A percentile compares a stretch with the other conserved stretches of the same genome.
Evolutionary conservation across 495 filamentous ascomycete species (phyloP).

Genomic region (Apodospora peruviana): DNA sequence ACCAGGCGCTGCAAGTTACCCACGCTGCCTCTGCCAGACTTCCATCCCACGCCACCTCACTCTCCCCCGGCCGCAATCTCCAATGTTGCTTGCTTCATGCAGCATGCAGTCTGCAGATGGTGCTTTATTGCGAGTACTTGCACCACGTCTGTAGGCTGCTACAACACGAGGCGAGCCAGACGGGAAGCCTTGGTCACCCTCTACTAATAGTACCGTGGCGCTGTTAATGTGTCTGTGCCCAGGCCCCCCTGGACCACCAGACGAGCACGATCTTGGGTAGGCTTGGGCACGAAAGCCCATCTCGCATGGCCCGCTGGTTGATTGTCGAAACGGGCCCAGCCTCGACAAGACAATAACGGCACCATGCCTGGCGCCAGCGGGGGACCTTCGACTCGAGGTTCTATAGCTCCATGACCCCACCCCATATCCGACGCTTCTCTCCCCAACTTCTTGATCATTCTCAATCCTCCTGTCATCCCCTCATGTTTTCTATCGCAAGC

Average conservation of each 20-base stretch:
- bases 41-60: no score
- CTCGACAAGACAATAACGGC: slow-evolving; percentile 1
- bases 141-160: not conserved
- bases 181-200: not conserved
- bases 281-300: slow-evolving; percentile 17
- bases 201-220: not conserved
- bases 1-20: no score
- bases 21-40: no score
- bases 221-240: not conserved
- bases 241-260: not conserved
- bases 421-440: slow-evolving; percentile 23
- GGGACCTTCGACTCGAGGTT: slow-evolving; percentile 8
- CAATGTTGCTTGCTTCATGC: not conserved
- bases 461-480: slow-evolving; percentile 4
- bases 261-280: slow-evolving; percentile 11
- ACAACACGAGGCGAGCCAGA: not conserved
- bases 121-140: slow-evolving; percentile 1
- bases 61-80: not conserved
- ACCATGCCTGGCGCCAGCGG: slow-evolving; percentile 2
- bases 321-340: slow-evolving; percentile 3
- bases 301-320: slow-evolving; percentile 9
- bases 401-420: slow-evolving; percentile 6
- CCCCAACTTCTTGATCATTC: slow-evolving; percentile 14
- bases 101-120: not conserved
- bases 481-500: not conserved